A percentile compares a stretch with the other conserved stretches of the same genome.
Conservation (phyloP, 2,329 filamentous ascomycete genomes). For the Penicillium sp. region DNA sequence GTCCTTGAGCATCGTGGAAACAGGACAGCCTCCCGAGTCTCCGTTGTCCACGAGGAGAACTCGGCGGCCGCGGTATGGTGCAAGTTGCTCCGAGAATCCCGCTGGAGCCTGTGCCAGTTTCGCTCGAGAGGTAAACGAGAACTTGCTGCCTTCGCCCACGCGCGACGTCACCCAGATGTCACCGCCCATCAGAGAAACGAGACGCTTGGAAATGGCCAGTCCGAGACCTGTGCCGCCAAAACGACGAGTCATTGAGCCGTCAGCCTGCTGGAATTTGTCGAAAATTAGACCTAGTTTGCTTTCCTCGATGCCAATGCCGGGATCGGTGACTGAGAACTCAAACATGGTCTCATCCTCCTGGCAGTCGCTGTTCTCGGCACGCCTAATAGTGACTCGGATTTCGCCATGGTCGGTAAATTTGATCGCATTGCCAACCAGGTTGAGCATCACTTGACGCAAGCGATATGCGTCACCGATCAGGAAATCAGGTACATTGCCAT, state of each 20-base stretch:
- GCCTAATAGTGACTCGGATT: slow-evolving; percentile 82
- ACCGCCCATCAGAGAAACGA: slow-evolving; percentile 92
- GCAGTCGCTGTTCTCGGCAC: slow-evolving; percentile 60
- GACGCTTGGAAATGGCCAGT: slow-evolving; percentile 88
- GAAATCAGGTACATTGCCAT: slow-evolving; percentile 86
- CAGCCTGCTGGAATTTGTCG: slow-evolving; percentile 95
- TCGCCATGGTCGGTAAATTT: slow-evolving; percentile 95
- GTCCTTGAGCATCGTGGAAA: slow-evolving; percentile 70
- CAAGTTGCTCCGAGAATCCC: slow-evolving; percentile 72
- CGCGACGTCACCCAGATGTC: slow-evolving; percentile 91
- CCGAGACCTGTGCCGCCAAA: slow-evolving; percentile 92
- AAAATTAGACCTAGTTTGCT: slow-evolving; percentile 95
- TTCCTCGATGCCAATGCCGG: slow-evolving; percentile 87
- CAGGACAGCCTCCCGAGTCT: slow-evolving; percentile 71
- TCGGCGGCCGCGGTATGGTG: slow-evolving; percentile 82
- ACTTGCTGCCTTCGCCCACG: slow-evolving; percentile 83
- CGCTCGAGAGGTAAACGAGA: slow-evolving; percentile 90
- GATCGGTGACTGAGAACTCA: slow-evolving; percentile 90
- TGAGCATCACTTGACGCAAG: slow-evolving; percentile 89
- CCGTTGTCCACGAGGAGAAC: slow-evolving; percentile 91
- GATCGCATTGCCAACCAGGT: slow-evolving; percentile 93
- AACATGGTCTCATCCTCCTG: slow-evolving; percentile 78
- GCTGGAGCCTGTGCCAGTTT: slow-evolving; percentile 77
- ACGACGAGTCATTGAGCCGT: slow-evolving; percentile 90
- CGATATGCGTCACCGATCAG: slow-evolving; percentile 93